phyloP scores from a whole-genome alignment of 2,329 filamentous ascomycete species.

The Colletotrichum navitas region DNA sequence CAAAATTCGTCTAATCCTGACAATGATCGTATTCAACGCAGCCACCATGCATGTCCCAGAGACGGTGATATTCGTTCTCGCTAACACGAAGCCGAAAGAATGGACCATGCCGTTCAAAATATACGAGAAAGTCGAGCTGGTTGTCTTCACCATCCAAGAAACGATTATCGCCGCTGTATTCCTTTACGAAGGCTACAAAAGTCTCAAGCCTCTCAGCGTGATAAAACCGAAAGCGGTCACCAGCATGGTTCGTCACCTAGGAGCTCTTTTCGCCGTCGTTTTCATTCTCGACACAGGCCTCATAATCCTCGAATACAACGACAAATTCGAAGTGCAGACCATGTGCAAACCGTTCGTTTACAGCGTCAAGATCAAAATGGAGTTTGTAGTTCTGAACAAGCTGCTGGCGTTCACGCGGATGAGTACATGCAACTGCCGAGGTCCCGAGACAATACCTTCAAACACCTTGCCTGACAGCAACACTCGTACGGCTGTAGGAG shows the following conservation, averaged over 20 bases:
- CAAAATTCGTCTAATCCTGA: slow-evolving; percentile 62
- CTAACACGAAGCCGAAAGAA: slow-evolving; percentile 54
- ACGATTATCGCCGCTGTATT: slow-evolving; percentile 66
- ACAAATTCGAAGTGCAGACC: slow-evolving; percentile 43
- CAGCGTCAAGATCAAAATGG: slow-evolving; percentile 54
- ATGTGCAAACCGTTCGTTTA: slow-evolving; percentile 47
- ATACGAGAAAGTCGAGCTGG: slow-evolving; percentile 68
- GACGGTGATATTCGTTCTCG: slow-evolving; percentile 67
- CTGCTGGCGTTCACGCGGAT: slow-evolving; percentile 43
- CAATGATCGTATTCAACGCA: slow-evolving; percentile 69
- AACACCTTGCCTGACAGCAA: slow-evolving; percentile 13
- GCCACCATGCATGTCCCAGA: slow-evolving; percentile 66
- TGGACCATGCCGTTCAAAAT: slow-evolving; percentile 52
- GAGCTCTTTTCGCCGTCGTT: slow-evolving; percentile 53
- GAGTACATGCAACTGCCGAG: slow-evolving; percentile 36
- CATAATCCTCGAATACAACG: slow-evolving; percentile 43
- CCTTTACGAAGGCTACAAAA: slow-evolving; percentile 64
- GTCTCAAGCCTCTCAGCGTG: slow-evolving; percentile 45
- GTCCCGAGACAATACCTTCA: slow-evolving; percentile 24
- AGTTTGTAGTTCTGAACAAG: slow-evolving; percentile 53
- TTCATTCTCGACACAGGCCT: slow-evolving; percentile 52
- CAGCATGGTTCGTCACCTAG: slow-evolving; percentile 52
- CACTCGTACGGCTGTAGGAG: slow-evolving; percentile 5
- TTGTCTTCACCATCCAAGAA: slow-evolving; percentile 68
- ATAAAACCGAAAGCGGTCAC: slow-evolving; percentile 26